Percentiles rank a stretch among this genome's conserved stretches.
Evolutionary conservation across 2,329 filamentous ascomycete species (phyloP).

Genomic region (Aspergillus sp.): DNA sequence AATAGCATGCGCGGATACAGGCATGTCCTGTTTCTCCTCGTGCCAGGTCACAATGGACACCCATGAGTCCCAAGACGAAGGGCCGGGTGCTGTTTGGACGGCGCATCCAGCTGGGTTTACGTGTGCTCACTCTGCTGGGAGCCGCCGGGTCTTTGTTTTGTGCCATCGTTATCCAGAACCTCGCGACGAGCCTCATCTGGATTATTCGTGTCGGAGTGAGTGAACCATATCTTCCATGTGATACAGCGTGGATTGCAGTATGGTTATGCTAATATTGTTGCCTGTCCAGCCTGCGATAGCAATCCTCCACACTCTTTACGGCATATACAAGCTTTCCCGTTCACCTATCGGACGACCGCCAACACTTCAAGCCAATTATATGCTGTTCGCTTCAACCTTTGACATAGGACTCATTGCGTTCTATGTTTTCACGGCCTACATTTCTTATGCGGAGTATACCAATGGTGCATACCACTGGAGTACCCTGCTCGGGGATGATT

Average conservation of each 20-base stretch:
- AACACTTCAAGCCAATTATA: slow-evolving; percentile 77
- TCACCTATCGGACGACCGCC: slow-evolving; percentile 64
- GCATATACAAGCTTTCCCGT: slow-evolving; percentile 68
- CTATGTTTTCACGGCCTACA: slow-evolving; percentile 51
- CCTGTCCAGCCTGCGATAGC: slow-evolving; percentile 61
- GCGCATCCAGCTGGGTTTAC: slow-evolving; percentile 59
- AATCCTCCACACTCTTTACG: slow-evolving; percentile 64
- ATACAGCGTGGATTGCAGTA: too few relatives aligned
- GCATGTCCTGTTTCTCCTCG: slow-evolving; percentile 51
- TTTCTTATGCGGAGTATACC: slow-evolving; percentile 46
- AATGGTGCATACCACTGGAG: slow-evolving; percentile 49
- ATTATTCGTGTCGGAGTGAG: slow-evolving; percentile 69
- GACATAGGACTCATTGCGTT: slow-evolving; percentile 61
- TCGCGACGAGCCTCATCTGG: slow-evolving; percentile 60
- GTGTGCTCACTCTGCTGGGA: slow-evolving; percentile 58
- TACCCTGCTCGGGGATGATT: slow-evolving; percentile 53
- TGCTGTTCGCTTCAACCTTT: slow-evolving; percentile 68
- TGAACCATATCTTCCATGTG: slow-evolving; percentile 4
- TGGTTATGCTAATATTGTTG: too few relatives aligned
- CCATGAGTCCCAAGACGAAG: slow-evolving; percentile 65
- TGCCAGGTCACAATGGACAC: slow-evolving; percentile 52
- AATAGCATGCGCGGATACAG: neutral
- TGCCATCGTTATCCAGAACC: slow-evolving; percentile 66
- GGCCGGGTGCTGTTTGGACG: slow-evolving; percentile 61
- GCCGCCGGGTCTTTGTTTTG: slow-evolving; percentile 65